These are phyloP conservation scores for Claviceps sp. DNA, from an alignment of 2,329 filamentous ascomycete species.

Conservation along the genomic window DNA sequence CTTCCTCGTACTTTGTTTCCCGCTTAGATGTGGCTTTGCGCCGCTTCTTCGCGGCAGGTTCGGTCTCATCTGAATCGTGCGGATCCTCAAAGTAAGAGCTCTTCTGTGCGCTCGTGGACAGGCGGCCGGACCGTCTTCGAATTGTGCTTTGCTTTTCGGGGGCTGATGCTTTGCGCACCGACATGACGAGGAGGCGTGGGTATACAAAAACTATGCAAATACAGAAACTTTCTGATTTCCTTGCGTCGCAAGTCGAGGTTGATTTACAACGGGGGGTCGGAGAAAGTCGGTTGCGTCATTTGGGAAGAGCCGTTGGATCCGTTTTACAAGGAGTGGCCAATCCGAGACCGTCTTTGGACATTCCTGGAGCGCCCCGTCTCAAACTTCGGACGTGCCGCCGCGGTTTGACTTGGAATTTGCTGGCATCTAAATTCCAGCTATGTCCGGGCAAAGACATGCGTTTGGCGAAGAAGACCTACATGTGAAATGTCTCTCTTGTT, in stretches of 20 bases:
- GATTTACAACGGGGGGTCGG: no score
- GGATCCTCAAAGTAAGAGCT: conserved; percentile 37
- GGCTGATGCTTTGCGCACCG: conserved; percentile 1
- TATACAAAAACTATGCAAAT: neutral
- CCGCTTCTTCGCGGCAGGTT: conserved; percentile 15
- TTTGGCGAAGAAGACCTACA: no score
- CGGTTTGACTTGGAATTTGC: no score
- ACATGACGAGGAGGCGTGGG: neutral
- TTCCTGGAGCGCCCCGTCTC: neutral
- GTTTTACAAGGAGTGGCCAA: neutral
- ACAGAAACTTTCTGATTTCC: no score
- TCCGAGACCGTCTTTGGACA: neutral
- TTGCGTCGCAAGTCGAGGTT: no score
- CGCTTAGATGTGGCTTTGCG: conserved; percentile 15
- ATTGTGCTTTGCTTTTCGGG: neutral
- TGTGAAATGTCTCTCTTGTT: no score
- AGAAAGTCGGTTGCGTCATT: conserved; percentile 5
- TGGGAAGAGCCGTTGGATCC: neutral
- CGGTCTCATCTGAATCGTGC: conserved; percentile 4
- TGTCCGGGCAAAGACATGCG: no score
- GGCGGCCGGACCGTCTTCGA: conserved; percentile 34
- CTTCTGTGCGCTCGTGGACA: conserved; percentile 31
- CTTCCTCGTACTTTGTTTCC: conserved; percentile 1
- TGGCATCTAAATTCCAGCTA: no score
- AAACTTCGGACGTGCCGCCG: neutral